Conservation (phyloP, 2,329 filamentous ascomycete genomes). For the Trichoderma pleuroti region DNA sequence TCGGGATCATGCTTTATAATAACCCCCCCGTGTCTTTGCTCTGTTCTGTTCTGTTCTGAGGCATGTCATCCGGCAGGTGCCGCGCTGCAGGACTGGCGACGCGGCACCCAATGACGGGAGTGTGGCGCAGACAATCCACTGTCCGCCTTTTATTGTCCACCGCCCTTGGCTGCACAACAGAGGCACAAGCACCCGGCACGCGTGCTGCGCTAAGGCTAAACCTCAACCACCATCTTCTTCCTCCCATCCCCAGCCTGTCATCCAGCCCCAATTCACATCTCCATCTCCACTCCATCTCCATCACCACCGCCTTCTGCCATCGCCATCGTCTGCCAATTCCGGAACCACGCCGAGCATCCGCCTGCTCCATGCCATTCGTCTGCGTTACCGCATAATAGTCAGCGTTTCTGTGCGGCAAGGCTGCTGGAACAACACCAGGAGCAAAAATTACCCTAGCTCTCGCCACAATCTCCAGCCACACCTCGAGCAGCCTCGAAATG, state of each 20-base stretch:
- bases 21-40: neutral
- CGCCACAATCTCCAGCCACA: slow-evolving; percentile 46
- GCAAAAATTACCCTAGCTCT: slow-evolving; percentile 35
- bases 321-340: slow-evolving; percentile 8
- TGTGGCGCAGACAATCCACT: slow-evolving; percentile 13
- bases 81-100: neutral
- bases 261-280: slow-evolving; percentile 8
- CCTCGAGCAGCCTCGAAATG: slow-evolving; percentile 36
- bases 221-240: slow-evolving; percentile 18
- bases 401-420: neutral
- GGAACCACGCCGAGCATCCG: neutral
- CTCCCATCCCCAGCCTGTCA: slow-evolving; percentile 20
- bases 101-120: slow-evolving; percentile 3
- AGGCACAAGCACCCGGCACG: neutral
- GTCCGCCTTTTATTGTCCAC: slow-evolving; percentile 14
- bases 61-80: slow-evolving; percentile 15
- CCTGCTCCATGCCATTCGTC: slow-evolving; percentile 5
- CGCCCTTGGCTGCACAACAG: slow-evolving; percentile 10
- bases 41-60: neutral
- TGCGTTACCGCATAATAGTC: neutral
- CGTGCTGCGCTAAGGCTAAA: slow-evolving; percentile 2
- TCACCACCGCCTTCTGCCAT: slow-evolving; percentile 5
- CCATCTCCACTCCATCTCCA: slow-evolving; percentile 6
- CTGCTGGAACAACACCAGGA: neutral
- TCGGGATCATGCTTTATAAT: neutral